Percentiles rank a stretch among this genome's conserved stretches.
Evolutionary conservation across 2,329 filamentous ascomycete species (phyloP).

Genomic region (Diaporthe destruens): DNA sequence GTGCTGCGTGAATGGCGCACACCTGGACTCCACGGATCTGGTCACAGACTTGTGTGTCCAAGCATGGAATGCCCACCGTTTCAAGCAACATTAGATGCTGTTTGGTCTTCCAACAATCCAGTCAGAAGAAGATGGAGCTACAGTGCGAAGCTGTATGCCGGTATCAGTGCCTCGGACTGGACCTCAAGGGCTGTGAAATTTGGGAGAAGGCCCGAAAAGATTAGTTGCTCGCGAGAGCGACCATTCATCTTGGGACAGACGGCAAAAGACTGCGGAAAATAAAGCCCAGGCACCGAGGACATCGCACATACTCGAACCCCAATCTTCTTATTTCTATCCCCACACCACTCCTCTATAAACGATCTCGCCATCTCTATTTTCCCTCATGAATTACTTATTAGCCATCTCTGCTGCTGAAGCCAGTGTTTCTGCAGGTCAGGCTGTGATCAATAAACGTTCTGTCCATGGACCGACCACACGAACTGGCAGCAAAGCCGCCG

Average conservation of each 20-base stretch:
- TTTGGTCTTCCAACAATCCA: neutral
- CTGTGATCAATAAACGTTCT: neutral
- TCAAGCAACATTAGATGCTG: neutral
- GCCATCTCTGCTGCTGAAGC: neutral
- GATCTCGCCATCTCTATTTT: neutral
- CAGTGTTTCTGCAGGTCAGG: neutral
- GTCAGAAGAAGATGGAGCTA: neutral
- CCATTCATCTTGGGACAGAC: neutral
- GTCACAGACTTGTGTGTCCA: neutral
- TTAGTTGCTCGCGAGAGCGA: neutral
- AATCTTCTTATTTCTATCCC: neutral
- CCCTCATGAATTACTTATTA: no score
- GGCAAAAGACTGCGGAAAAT: no score
- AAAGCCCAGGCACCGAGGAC: neutral
- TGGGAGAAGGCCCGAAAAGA: neutral
- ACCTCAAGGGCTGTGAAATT: neutral
- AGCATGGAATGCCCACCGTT: neutral
- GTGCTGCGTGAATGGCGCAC: no score
- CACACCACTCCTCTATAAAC: neutral
- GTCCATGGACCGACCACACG: conserved; percentile 30
- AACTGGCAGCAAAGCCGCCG: conserved; percentile 30
- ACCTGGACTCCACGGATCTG: neutral
- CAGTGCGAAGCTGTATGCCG: neutral
- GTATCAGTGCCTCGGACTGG: no score
- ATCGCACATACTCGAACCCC: neutral